phyloP scores from a whole-genome alignment of 2,329 filamentous ascomycete genomes.

The Pseudogymnoascus sp. region DNA sequence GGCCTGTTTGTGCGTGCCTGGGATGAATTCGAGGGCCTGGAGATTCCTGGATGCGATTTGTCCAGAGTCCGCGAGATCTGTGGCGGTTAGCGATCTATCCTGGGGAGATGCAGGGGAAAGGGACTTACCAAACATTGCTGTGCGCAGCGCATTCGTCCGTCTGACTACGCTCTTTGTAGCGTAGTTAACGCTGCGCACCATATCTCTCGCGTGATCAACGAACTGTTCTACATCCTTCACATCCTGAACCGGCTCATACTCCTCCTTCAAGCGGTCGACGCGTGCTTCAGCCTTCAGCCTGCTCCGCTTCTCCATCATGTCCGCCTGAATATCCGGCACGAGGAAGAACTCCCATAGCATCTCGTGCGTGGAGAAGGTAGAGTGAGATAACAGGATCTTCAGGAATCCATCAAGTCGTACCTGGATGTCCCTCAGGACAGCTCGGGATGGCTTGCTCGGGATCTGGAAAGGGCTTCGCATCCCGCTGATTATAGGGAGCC shows the following conservation, averaged over 20 bases:
- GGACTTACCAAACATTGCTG: conserved; percentile 51
- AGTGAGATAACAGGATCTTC: conserved; percentile 76
- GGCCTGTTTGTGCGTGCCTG: conserved; percentile 58
- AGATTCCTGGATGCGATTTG: conserved; percentile 47
- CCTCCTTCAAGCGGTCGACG: conserved; percentile 77
- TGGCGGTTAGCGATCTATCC: conserved; percentile 23
- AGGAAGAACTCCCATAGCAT: conserved; percentile 99
- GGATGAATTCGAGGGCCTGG: conserved; percentile 58
- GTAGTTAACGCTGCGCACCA: conserved; percentile 76
- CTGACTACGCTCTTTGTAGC: conserved; percentile 77
- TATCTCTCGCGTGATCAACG: conserved; percentile 82
- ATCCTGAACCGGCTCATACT: conserved; percentile 77
- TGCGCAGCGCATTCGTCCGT: conserved; percentile 65
- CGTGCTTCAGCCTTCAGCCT: conserved; percentile 78
- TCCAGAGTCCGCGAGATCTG: conserved; percentile 63
- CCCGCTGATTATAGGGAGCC: conserved; percentile 73
- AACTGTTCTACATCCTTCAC: conserved; percentile 88
- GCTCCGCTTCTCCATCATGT: conserved; percentile 84
- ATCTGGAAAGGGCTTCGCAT: conserved; percentile 87
- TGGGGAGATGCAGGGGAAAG: background rate
- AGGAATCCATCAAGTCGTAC: conserved; percentile 80
- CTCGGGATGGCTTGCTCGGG: conserved; percentile 81
- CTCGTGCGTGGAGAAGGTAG: conserved; percentile 92
- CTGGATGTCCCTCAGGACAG: conserved; percentile 82
- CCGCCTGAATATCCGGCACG: conserved; percentile 83